Conservation (phyloP, 306 rosid species). For the Clitoria ternatea region DNA sequence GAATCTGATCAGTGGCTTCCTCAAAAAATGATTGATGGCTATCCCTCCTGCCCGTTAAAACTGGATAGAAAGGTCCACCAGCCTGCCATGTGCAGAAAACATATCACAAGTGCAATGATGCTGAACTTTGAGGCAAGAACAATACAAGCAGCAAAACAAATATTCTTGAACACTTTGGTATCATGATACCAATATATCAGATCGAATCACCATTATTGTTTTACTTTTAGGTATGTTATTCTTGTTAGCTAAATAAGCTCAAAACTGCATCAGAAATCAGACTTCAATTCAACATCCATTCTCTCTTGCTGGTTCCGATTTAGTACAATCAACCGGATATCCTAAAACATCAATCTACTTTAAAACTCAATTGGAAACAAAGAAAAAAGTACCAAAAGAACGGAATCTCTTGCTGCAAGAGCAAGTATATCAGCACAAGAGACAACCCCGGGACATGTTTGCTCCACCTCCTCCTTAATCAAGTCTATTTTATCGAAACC, state of each 20-base stretch:
- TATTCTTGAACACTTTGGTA: not conserved
- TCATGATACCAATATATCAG: not conserved
- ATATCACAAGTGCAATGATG: not conserved
- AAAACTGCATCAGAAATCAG: constrained; percentile 8
- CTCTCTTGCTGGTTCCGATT: not conserved
- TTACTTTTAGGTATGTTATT: not conserved
- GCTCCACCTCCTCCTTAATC: constrained; percentile 51
- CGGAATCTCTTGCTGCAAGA: constrained; percentile 49
- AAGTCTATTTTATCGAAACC: constrained; percentile 48
- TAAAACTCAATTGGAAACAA: not conserved
- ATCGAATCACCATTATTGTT: not conserved
- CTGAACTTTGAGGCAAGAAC: not conserved
- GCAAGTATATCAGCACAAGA: constrained; percentile 54
- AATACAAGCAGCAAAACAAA: not conserved
- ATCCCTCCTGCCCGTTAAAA: constrained; percentile 72
- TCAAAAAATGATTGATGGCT: constrained; percentile 48
- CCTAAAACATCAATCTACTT: not conserved
- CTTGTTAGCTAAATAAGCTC: not conserved
- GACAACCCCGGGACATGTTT: constrained; percentile 46
- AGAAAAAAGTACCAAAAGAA: constrained; percentile 40
- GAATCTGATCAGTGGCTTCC: constrained; percentile 61
- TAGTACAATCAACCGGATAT: not conserved
- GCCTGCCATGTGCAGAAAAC: constrained; percentile 43
- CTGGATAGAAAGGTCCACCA: constrained; percentile 86
- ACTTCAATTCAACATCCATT: not conserved